These are phyloP conservation scores for Exophiala bonariae DNA, from an alignment of 2,329 filamentous ascomycete genomes.

Conservation along the genomic window DNA sequence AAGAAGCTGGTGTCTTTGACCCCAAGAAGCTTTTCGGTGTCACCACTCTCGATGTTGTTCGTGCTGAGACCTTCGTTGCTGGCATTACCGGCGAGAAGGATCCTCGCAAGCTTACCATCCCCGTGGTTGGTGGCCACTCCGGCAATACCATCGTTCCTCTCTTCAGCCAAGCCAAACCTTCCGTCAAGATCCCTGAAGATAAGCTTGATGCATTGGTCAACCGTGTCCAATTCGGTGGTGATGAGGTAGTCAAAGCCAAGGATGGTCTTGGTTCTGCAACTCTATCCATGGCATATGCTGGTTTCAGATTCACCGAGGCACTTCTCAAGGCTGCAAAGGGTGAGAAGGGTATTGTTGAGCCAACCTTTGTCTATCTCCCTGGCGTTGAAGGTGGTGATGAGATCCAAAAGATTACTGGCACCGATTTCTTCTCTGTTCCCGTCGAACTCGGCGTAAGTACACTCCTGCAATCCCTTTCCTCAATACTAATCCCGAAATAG, in stretches of 20 bases:
- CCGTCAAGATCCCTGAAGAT: conserved; percentile 78
- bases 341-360: conserved; percentile 90
- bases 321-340: conserved; percentile 85
- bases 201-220: conserved; percentile 89
- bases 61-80: conserved; percentile 93
- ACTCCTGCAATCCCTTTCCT: conserved; percentile 6
- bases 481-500: conserved; percentile 49
- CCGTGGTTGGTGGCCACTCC: conserved; percentile 95
- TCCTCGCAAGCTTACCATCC: conserved; percentile 79
- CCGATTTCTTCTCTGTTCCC: conserved; percentile 94
- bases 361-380: conserved; percentile 92
- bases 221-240: conserved; percentile 96
- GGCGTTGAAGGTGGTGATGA: conserved; percentile 85
- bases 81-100: conserved; percentile 79
- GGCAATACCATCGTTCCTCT: conserved; percentile 97
- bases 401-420: conserved; percentile 77
- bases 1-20: conserved; percentile 90
- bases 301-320: conserved; percentile 95
- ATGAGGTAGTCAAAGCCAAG: conserved; percentile 95
- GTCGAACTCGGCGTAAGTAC: conserved; percentile 87
- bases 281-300: conserved; percentile 92
- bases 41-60: conserved; percentile 96
- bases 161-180: conserved; percentile 85
- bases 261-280: conserved; percentile 87
- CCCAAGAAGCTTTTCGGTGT: conserved; percentile 96